Percentiles rank a stretch among this genome's conserved stretches.
Conservation (phyloP, 225 moss, liverwort and hornwort species). For the Antitrichia curtipendula region DNA sequence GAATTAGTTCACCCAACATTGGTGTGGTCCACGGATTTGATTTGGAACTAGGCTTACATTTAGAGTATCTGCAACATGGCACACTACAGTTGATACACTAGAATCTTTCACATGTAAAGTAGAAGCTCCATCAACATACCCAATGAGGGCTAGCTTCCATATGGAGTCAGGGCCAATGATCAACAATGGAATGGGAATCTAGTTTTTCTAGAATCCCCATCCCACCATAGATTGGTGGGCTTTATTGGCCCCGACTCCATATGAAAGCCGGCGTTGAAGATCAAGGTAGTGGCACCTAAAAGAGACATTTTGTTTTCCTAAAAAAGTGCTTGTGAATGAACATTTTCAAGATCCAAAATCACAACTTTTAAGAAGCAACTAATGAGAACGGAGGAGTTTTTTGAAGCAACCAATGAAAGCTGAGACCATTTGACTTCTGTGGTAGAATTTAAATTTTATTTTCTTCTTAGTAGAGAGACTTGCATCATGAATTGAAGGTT, state of each 20-base stretch:
- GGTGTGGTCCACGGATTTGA: not conserved
- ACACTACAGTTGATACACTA: not conserved
- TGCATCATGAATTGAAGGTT: fast-evolving
- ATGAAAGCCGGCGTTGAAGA: no score
- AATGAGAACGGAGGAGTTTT: not conserved
- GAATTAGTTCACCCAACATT: no score
- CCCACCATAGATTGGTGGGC: no score
- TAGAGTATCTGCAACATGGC: fast-evolving
- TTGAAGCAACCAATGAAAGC: not conserved
- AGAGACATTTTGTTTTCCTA: not conserved
- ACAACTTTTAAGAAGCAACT: not conserved
- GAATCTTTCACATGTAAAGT: not conserved
- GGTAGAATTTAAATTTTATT: not conserved
- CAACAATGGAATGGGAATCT: no score
- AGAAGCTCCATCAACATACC: fast-evolving
- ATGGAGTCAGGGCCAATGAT: no score
- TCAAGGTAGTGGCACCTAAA: not conserved
- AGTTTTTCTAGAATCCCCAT: no score
- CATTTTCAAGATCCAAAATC: not conserved
- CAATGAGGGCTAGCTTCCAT: not conserved
- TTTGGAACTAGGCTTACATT: not conserved
- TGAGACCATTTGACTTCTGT: not conserved
- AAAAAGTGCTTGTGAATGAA: not conserved
- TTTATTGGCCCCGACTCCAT: no score
- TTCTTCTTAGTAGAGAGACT: no score